Base-by-base conservation (phyloP, 768 basidiomycete species). In the Amanita pseudoporphyria region DNA sequence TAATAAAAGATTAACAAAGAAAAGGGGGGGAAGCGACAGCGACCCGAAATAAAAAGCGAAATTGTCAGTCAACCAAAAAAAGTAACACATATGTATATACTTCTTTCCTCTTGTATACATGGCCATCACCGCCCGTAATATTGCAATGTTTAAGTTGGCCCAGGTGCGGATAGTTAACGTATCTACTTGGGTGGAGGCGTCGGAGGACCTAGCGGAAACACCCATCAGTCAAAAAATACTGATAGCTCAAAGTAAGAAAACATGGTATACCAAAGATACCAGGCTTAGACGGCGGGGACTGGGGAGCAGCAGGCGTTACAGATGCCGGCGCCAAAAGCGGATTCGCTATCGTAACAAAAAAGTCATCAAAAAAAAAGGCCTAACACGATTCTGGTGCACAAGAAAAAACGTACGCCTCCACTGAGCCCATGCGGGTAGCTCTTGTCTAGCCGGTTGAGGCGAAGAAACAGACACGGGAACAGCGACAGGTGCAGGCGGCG, bases 351-450 rank as follows among this genome's bases (percentile, higher is more conserved):
- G 44, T 45, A 16, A 19, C 6, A 10, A 26, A 18, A n/a, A n/a
- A n/a, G n/a, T n/a, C n/a, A n/a, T n/a, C n/a, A n/a, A n/a, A n/a
- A 2, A 49, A 21, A 43, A 38, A 9, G 12, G 42, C n/a, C 4
- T 14, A 18, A 47, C 21, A 33, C 45, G 26, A 3, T 31, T 14
- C 5, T 9, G 9, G 6, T 2, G 3, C 21, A 14, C 3, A 32
- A 31, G n/a, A n/a, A 13, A 21, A 9, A 6, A 72, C 78, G 47
- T 61, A 90, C 87, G 87, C 70, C 81, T 73, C 87, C 87, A 90
- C 57, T 88, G 85, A 0, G 87, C 79, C 87, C 87, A 90, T 1
- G 87, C 77, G n/a, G 86, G 85, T 22, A 78, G 16, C 31, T 75
- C 73, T 0, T 75, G 72, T 57, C 77, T 74, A 0, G 77, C 69